A percentile compares a stretch with the other conserved stretches of the same genome.
phyloP scores from a whole-genome alignment of 2,329 filamentous ascomycete species.

The Colletotrichum higginsianum region DNA sequence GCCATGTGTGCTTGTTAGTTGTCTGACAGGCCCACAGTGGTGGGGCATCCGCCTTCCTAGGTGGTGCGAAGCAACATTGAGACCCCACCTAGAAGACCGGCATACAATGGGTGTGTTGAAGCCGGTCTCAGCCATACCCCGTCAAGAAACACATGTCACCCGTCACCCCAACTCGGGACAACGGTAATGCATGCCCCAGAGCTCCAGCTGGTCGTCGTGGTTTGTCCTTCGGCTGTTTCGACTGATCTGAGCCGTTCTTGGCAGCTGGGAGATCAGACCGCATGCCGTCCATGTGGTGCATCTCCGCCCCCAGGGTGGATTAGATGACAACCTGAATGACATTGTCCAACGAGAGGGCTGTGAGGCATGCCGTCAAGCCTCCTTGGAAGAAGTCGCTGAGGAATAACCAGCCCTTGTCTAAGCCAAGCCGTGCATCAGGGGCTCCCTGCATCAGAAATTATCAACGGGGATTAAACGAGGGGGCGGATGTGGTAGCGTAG shows the following conservation, averaged over 20 bases:
- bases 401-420: background rate
- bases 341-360: conserved; percentile 2
- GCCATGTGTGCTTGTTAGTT: conserved; percentile 8
- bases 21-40: conserved; percentile 16
- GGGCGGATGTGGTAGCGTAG: background rate
- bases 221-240: conserved; percentile 36
- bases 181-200: background rate
- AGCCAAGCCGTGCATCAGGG: conserved; percentile 40
- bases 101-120: conserved; percentile 18
- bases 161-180: conserved; percentile 22
- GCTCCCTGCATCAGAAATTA: conserved; percentile 26
- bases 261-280: conserved; percentile 33
- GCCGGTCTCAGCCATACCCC: conserved; percentile 34
- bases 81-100: conserved; percentile 23
- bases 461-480: conserved; percentile 18
- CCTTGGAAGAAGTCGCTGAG: background rate
- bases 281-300: conserved; percentile 9
- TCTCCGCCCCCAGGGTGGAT: conserved; percentile 2
- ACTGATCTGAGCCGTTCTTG: conserved; percentile 41
- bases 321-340: conserved; percentile 10
- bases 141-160: conserved; percentile 35
- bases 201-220: conserved; percentile 10
- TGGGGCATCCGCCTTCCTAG: conserved; percentile 19
- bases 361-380: background rate
- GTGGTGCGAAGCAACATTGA: conserved; percentile 5